Percentiles rank a stretch among this genome's conserved stretches.
Conservation (phyloP, 441 rosid genomes). For the Brassica hybrid region DNA sequence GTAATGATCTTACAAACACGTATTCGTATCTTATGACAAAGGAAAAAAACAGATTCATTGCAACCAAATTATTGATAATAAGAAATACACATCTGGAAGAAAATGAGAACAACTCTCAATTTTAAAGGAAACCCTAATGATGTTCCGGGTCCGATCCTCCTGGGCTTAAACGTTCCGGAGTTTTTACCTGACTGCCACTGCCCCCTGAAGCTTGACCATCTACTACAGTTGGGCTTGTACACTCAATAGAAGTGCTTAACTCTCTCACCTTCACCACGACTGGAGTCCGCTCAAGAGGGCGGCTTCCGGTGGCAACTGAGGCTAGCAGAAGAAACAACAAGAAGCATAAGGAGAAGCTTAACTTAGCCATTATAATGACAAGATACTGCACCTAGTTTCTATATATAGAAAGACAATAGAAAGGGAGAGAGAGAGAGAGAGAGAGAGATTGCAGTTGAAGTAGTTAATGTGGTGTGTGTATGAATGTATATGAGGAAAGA, state of each 20-base stretch:
- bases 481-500: constrained; percentile 40
- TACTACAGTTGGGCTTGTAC: constrained; percentile 10
- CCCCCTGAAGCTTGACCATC: constrained; percentile 23
- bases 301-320: constrained; percentile 27
- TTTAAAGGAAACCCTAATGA: constrained; percentile 42
- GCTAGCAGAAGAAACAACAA: constrained; percentile 37
- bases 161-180: constrained; percentile 50
- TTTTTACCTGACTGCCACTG: constrained; percentile 25
- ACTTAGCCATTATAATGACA: constrained; percentile 37
- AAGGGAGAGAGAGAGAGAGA: background rate
- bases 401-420: constrained; percentile 4
- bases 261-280: constrained; percentile 33
- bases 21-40: constrained; percentile 8
- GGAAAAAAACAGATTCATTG: constrained; percentile 30
- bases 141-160: constrained; percentile 72
- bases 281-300: constrained; percentile 24
- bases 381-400: constrained; percentile 5
- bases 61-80: constrained; percentile 32
- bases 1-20: constrained; percentile 26
- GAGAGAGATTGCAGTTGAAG: constrained; percentile 17
- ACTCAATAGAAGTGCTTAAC: constrained; percentile 36
- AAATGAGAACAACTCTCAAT: constrained; percentile 26
- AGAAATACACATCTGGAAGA: constrained; percentile 31
- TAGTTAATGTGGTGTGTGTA: constrained; percentile 35
- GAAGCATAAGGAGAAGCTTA: constrained; percentile 30